A percentile compares a stretch with the other conserved stretches of the same genome.
These are phyloP conservation scores for Lipomyces yamadae DNA, from an alignment of 805 yeast species.

Conservation along the genomic window DNA sequence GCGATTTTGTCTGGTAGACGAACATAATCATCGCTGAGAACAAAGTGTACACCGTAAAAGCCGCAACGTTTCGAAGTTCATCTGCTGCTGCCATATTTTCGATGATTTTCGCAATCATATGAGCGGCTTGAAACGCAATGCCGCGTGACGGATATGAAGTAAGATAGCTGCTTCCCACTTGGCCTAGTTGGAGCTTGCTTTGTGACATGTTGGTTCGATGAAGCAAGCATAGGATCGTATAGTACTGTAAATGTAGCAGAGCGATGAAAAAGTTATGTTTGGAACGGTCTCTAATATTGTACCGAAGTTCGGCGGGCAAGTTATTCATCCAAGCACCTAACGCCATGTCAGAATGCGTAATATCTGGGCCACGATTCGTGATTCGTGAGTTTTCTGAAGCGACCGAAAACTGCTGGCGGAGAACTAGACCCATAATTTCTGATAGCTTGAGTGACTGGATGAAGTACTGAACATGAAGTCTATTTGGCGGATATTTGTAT, in stretches of 20 bases:
- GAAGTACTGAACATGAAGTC: constrained; percentile 59
- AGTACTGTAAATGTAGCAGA: constrained; percentile 68
- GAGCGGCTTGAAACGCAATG: constrained; percentile 79
- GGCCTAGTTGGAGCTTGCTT: constrained; percentile 37
- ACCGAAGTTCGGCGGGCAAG: constrained; percentile 65
- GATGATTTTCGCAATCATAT: constrained; percentile 69
- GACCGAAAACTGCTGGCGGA: constrained; percentile 71
- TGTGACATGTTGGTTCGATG: constrained; percentile 68
- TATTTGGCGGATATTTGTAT: constrained; percentile 54
- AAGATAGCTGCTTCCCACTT: constrained; percentile 22
- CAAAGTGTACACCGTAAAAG: constrained; percentile 61
- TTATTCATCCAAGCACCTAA: constrained; percentile 77
- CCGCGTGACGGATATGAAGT: constrained; percentile 72
- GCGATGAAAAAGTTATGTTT: constrained; percentile 63
- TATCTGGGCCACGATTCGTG: constrained; percentile 55
- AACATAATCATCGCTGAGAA: constrained; percentile 72
- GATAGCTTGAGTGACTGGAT: constrained; percentile 68
- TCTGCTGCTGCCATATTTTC: constrained; percentile 58
- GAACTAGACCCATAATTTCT: constrained; percentile 71
- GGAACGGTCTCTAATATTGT: constrained; percentile 59
- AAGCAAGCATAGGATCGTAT: constrained; percentile 69
- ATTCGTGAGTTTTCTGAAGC: constrained; percentile 60
- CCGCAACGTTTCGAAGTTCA: constrained; percentile 59
- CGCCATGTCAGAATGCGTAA: constrained; percentile 69
- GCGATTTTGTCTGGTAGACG: constrained; percentile 64